Conservation (phyloP, 768 basidiomycete genomes). For the Boletus huronensis region DNA sequence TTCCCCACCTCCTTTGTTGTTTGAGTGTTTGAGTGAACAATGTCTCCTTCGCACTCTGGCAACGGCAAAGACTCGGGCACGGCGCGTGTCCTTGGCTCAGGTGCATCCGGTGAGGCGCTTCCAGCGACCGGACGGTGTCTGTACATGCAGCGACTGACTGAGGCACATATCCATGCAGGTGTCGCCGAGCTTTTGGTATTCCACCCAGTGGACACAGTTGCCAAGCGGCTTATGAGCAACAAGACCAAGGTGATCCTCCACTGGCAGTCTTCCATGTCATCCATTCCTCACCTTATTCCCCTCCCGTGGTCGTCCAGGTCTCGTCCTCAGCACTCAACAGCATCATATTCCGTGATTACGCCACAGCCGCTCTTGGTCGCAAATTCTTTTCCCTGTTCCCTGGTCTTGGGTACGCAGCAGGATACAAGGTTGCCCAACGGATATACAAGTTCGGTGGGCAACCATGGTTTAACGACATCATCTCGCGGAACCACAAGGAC, state of each 20-base stretch:
- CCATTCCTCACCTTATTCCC: neutral
- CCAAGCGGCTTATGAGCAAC: constrained; percentile 99
- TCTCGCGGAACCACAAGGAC: constrained; percentile 78
- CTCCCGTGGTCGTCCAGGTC: constrained; percentile 40
- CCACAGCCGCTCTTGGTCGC: constrained; percentile 57
- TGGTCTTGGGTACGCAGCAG: constrained; percentile 95
- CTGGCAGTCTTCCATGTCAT: neutral
- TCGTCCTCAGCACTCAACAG: constrained; percentile 58
- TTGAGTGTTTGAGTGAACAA: constrained; percentile 19
- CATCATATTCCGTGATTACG: constrained; percentile 87
- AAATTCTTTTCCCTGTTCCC: constrained; percentile 95
- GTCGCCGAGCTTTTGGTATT: constrained; percentile 93
- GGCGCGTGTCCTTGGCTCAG: constrained; percentile 88
- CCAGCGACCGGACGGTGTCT: too few relatives aligned
- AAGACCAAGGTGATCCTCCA: constrained; percentile 65
- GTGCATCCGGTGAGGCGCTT: constrained; percentile 67
- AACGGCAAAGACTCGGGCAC: constrained; percentile 79
- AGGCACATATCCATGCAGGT: constrained; percentile 42
- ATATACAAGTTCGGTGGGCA: constrained; percentile 99
- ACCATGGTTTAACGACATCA: constrained; percentile 94
- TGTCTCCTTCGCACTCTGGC: constrained; percentile 47
- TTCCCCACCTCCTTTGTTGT: neutral
- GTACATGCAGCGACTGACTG: neutral
- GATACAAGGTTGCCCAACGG: constrained; percentile 93
- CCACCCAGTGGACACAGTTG: constrained; percentile 95